A percentile compares a stretch with the other conserved stretches of the same genome.
phyloP scores from a whole-genome alignment of 176 grass and related monocot species.

The Juncus inflexus region DNA sequence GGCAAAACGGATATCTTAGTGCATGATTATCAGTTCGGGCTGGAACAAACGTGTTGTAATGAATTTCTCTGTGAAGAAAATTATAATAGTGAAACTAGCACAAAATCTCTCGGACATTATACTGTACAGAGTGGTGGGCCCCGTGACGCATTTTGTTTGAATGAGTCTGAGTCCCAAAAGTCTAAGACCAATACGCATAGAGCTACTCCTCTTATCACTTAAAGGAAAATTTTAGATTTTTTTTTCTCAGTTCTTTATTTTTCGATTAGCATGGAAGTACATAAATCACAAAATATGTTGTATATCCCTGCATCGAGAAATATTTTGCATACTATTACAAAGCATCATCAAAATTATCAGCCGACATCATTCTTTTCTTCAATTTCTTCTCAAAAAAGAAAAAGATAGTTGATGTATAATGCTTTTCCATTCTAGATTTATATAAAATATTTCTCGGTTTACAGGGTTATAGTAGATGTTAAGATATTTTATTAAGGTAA shows the following conservation, averaged over 20 bases:
- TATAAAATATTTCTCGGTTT: no score
- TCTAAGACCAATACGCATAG: slow-evolving; percentile 1
- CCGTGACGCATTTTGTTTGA: slow-evolving; percentile 51
- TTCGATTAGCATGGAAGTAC: slow-evolving; percentile 3
- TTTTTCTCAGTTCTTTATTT: background rate
- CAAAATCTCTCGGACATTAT: slow-evolving; percentile 57
- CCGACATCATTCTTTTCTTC: no score
- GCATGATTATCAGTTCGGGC: slow-evolving; percentile 73
- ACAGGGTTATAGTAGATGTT: background rate
- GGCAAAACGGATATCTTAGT: slow-evolving; percentile 62
- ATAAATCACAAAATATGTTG: slow-evolving; percentile 15
- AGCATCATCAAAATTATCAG: background rate
- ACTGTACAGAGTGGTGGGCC: slow-evolving; percentile 38
- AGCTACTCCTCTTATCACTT: slow-evolving; percentile 28
- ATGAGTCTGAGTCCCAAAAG: background rate
- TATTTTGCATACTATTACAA: slow-evolving; percentile 6
- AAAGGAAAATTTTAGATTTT: slow-evolving; percentile 1
- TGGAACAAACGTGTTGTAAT: slow-evolving; percentile 43
- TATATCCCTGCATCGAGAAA: slow-evolving; percentile 12
- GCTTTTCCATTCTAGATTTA: no score
- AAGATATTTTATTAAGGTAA: background rate
- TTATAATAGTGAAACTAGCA: slow-evolving; percentile 20
- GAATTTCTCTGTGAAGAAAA: slow-evolving; percentile 90
- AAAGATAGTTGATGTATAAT: no score
- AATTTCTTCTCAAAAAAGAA: no score